phyloP scores from a whole-genome alignment of 495 filamentous ascomycete genomes.

The Trichocladium uniseriatum region DNA sequence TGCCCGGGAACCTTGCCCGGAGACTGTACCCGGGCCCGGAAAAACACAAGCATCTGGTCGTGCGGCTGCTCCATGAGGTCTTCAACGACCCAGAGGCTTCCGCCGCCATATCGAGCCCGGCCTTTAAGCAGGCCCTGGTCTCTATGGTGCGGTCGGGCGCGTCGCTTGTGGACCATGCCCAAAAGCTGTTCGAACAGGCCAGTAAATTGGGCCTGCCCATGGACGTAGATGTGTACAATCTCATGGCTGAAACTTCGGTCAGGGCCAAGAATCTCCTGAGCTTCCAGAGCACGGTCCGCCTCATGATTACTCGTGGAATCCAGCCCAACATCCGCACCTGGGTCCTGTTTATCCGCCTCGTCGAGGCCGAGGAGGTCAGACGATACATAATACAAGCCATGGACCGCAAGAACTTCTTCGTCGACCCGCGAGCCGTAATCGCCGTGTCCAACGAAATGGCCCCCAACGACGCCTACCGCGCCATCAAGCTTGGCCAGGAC shows the following conservation, averaged over 20 bases:
- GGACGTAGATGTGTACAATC: slow-evolving; percentile 28
- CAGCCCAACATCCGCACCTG: slow-evolving; percentile 29
- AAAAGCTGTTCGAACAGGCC: slow-evolving; percentile 19
- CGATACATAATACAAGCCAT: slow-evolving; percentile 28
- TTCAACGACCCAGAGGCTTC: slow-evolving; percentile 21
- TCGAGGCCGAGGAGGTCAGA: slow-evolving; percentile 30
- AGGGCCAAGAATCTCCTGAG: slow-evolving; percentile 21
- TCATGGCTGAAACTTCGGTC: slow-evolving; percentile 24
- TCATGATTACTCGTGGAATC: slow-evolving; percentile 25
- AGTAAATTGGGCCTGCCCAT: slow-evolving; percentile 15
- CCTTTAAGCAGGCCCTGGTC: slow-evolving; percentile 31
- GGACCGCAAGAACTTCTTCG: slow-evolving; percentile 20
- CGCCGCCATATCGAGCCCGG: slow-evolving; percentile 18
- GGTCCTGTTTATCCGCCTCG: slow-evolving; percentile 31
- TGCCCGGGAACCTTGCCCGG: slow-evolving; percentile 15
- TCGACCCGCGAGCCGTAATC: slow-evolving; percentile 10
- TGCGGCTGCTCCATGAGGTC: slow-evolving; percentile 9
- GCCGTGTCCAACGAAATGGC: slow-evolving; percentile 28
- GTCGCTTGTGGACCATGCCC: slow-evolving; percentile 7
- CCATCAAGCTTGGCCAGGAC: slow-evolving; percentile 15
- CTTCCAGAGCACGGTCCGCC: slow-evolving; percentile 24
- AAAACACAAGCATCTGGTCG: slow-evolving; percentile 23
- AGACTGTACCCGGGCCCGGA: slow-evolving; percentile 19
- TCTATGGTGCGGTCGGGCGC: slow-evolving; percentile 20
- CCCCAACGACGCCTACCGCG: slow-evolving; percentile 24